Percentiles rank a stretch among this genome's conserved stretches.
Evolutionary conservation across 163 green algal species (phyloP).

Genomic region (Chlamydomonas reinhardtii): DNA sequence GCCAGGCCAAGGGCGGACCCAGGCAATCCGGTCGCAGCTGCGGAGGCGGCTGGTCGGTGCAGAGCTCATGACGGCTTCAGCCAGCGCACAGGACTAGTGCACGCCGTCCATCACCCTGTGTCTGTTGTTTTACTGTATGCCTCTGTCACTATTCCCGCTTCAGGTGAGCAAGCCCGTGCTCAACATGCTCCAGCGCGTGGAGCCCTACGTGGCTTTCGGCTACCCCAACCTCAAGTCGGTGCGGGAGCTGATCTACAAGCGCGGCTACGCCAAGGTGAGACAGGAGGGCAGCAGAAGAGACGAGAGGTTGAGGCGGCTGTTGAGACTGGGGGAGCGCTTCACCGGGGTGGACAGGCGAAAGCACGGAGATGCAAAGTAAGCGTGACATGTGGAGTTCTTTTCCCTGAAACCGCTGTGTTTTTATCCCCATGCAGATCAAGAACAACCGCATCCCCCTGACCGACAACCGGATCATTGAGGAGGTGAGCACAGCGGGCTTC

Average conservation of each 20-base stretch:
- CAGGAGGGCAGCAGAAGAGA: neutral
- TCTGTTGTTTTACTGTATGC: neutral
- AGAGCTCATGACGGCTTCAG: no score
- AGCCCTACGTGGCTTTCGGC: constrained; percentile 98
- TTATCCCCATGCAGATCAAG: constrained; percentile 73
- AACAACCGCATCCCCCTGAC: constrained; percentile 94
- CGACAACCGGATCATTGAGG: constrained; percentile 96
- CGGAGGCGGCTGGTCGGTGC: no score
- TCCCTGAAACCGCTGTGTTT: neutral
- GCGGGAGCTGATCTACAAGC: constrained; percentile 99
- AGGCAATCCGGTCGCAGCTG: no score
- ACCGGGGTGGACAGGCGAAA: no score
- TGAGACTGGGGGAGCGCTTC: no score
- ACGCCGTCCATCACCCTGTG: neutral
- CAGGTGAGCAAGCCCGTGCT: constrained; percentile 98
- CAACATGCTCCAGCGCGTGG: constrained; percentile 96
- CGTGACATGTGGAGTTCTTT: neutral
- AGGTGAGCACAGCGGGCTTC: constrained; percentile 69
- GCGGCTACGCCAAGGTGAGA: constrained; percentile 97
- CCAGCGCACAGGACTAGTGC: no score
- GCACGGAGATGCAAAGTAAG: no score
- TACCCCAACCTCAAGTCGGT: constrained; percentile 99
- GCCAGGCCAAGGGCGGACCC: no score
- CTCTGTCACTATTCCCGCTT: no score
- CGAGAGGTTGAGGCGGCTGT: neutral